Percentiles rank a stretch among this genome's conserved stretches.
phyloP scores from a whole-genome alignment of 1,139 yeast species.

The Blastobotrys indianensis region DNA sequence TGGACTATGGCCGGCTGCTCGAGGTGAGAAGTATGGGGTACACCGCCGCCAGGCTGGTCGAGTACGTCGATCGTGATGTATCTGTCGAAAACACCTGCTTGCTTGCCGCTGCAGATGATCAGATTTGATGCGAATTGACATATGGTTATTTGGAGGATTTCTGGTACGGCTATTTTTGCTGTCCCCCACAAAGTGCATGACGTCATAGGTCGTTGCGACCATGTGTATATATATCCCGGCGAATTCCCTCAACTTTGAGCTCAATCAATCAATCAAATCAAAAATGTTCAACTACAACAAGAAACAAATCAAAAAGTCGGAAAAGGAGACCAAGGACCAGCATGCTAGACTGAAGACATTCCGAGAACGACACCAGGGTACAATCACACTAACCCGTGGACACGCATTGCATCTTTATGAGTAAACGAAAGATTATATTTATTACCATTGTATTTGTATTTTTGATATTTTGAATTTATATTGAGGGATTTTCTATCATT shows the following conservation, averaged over 20 bases:
- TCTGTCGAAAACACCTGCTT: slow-evolving; percentile 73
- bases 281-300: too few species aligned
- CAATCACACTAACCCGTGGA: too few species aligned
- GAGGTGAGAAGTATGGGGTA: slow-evolving; percentile 41
- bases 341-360: too few species aligned
- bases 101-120: slow-evolving; percentile 25
- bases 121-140: background rate
- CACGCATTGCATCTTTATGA: background rate
- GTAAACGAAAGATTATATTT: background rate
- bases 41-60: slow-evolving; percentile 46
- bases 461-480: too few species aligned
- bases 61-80: slow-evolving; percentile 51
- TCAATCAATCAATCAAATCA: background rate
- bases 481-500: too few species aligned
- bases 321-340: too few species aligned
- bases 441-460: too few species aligned
- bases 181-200: background rate
- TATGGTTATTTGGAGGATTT: background rate
- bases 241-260: background rate
- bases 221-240: background rate
- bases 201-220: too few species aligned
- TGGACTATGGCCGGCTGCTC: slow-evolving; percentile 53
- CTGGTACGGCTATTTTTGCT: background rate
- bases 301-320: too few species aligned
- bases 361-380: too few species aligned